Base-by-base conservation (phyloP, 1,284 basidiomycete species). In the Boletus holoroseus region DNA sequence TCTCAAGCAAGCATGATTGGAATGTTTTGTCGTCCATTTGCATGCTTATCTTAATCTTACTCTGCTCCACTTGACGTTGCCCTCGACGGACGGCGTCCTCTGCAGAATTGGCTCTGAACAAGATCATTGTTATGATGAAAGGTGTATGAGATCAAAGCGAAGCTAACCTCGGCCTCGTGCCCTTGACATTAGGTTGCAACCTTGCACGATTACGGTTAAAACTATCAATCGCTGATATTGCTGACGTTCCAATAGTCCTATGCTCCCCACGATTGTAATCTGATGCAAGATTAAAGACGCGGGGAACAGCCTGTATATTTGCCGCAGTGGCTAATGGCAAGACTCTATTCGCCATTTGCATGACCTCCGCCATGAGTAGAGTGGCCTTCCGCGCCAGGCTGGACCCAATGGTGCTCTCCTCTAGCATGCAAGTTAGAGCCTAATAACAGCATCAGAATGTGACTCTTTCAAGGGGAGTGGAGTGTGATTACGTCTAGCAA, bases 21-120 rank as follows among this genome's bases (percentile, higher is more conserved):
- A 95, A 97, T 15, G 84, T 81, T 68, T 79, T 88, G 68, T 96
- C 94, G 62, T 97, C 94, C 79, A 96, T 91, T 68, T 92, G 88
- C 80, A 96, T 85, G 48, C 86, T 88, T 60, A 89, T 78, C 58
- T 91, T 91, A 42, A 95, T 77, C 66, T 90, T 94, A 27, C 84
- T 85, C 62, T 93, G 89, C 62, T 96, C 93, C 6, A 95, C 87
- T 60, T 94, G 91, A 47, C 90, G 76, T 66, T 94, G 91, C n/a
- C 90, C 88, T 34, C 92, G 80, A 31, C 88, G 82, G 36, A 94
- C 79, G 4, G 88, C 81, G 60, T 96, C 94, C 62, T 94, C 91
- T 2, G 87, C 75, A 3, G 91, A 92, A 63, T 92, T 91, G 6
- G 91, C 85, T 62, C 91, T 91, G 49, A 8, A 48, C 47, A 48